phyloP scores from a whole-genome alignment of 495 filamentous ascomycete species.

The Penicillium arizonense region DNA sequence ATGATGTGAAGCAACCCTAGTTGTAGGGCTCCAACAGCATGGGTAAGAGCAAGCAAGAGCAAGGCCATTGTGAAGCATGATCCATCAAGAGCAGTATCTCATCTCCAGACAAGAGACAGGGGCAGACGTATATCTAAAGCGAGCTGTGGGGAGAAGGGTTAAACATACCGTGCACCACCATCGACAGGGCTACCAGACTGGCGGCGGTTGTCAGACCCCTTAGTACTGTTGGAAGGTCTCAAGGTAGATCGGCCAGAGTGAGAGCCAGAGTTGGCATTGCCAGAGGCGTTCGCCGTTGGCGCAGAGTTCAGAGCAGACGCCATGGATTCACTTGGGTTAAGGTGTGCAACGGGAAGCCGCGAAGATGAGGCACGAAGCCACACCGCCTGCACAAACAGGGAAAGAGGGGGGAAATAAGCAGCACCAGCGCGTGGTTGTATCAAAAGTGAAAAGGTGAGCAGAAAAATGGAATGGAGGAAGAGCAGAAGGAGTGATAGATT shows the following conservation, averaged over 20 bases:
- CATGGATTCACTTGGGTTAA: slow-evolving; percentile 41
- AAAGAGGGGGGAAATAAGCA: slow-evolving; percentile 8
- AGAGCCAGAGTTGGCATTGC: slow-evolving; percentile 38
- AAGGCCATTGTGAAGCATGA: too few relatives aligned
- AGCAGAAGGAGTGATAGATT: slow-evolving; percentile 1
- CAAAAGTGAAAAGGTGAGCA: slow-evolving; percentile 1
- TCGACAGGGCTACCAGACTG: slow-evolving; percentile 57
- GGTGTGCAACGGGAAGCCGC: slow-evolving; percentile 42
- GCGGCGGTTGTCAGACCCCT: slow-evolving; percentile 54
- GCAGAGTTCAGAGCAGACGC: slow-evolving; percentile 50
- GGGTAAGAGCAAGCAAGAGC: slow-evolving; percentile 8
- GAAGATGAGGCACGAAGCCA: slow-evolving; percentile 32
- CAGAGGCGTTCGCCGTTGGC: slow-evolving; percentile 46
- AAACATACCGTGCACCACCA: slow-evolving; percentile 52
- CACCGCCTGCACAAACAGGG: slow-evolving; percentile 42
- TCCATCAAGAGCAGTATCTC: too few relatives aligned
- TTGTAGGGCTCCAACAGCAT: slow-evolving; percentile 14
- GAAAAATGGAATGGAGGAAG: slow-evolving; percentile 1
- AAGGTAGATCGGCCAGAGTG: slow-evolving; percentile 44
- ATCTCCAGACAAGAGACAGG: not conserved
- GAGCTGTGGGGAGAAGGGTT: not conserved
- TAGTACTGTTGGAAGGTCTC: slow-evolving; percentile 51
- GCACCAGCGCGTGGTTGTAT: not conserved
- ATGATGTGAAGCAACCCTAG: slow-evolving; percentile 14
- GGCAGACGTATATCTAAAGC: not conserved